Percentiles rank a stretch among this genome's conserved stretches.
phyloP scores from a whole-genome alignment of 352 stramenopile species.

The Globisporangium rhizosaccharum region DNA sequence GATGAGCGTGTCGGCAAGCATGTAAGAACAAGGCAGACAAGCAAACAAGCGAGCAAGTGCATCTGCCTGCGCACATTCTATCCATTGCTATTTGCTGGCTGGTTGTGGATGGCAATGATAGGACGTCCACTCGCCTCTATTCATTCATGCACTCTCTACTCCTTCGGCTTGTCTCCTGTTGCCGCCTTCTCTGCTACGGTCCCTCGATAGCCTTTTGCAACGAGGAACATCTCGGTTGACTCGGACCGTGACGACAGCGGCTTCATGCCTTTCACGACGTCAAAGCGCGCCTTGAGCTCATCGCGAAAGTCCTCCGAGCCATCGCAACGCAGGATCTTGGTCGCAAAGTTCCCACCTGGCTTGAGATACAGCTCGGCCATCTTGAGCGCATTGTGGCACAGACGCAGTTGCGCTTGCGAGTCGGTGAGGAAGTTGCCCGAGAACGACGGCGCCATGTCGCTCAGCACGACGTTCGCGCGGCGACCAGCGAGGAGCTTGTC shows the following conservation, averaged over 20 bases:
- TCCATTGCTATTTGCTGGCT: too few relatives aligned
- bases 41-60: too few relatives aligned
- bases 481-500: slow-evolving; percentile 34
- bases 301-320: slow-evolving; percentile 70
- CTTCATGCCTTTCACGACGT: slow-evolving; percentile 74
- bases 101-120: too few relatives aligned
- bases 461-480: slow-evolving; percentile 74
- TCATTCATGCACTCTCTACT: not conserved
- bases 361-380: slow-evolving; percentile 81
- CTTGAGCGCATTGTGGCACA: slow-evolving; percentile 81
- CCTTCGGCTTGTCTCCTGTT: not conserved
- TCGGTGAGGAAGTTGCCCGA: slow-evolving; percentile 72
- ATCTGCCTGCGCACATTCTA: too few relatives aligned
- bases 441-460: slow-evolving; percentile 87
- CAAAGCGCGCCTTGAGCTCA: slow-evolving; percentile 70
- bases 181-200: not conserved
- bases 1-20: slow-evolving; percentile 22
- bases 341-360: slow-evolving; percentile 70
- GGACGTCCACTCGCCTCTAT: not conserved
- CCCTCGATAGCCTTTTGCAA: slow-evolving; percentile 66
- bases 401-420: slow-evolving; percentile 71
- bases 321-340: slow-evolving; percentile 78
- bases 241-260: slow-evolving; percentile 69
- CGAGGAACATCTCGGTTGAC: slow-evolving; percentile 82
- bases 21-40: too few relatives aligned